Percentiles rank a stretch among this genome's conserved stretches.
These are phyloP conservation scores for Ananas comosus DNA, from an alignment of 176 grass and related monocot genomes.

Conservation along the genomic window DNA sequence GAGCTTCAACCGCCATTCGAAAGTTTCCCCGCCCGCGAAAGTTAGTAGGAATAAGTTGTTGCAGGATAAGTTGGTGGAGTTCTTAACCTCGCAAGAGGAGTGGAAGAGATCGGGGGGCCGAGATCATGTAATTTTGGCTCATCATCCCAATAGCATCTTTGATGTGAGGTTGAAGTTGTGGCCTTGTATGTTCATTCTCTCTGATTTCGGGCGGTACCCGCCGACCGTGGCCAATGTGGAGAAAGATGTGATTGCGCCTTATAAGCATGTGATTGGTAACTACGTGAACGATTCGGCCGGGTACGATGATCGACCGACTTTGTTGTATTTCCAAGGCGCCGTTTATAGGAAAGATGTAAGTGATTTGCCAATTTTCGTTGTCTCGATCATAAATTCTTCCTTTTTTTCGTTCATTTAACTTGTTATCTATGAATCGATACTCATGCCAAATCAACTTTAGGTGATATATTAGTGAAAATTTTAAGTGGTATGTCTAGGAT, in stretches of 20 bases:
- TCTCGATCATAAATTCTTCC: background rate
- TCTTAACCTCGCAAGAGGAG: conserved; percentile 38
- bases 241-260: conserved; percentile 81
- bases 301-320: conserved; percentile 50
- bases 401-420: background rate
- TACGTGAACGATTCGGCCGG: conserved; percentile 50
- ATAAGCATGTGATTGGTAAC: conserved; percentile 63
- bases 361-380: background rate
- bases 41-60: conserved; percentile 44
- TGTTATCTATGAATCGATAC: no score
- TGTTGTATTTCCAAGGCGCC: conserved; percentile 81
- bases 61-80: conserved; percentile 65
- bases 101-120: conserved; percentile 59
- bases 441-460: no score
- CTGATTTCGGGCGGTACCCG: conserved; percentile 80
- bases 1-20: conserved; percentile 83
- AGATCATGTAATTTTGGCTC: conserved; percentile 74
- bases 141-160: conserved; percentile 91
- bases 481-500: no score
- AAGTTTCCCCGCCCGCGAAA: conserved; percentile 37
- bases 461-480: no score
- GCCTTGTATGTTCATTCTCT: conserved; percentile 65
- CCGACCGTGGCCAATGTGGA: conserved; percentile 74
- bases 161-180: conserved; percentile 45
- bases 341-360: conserved; percentile 97